Percentiles rank a stretch among this genome's conserved stretches.
These are phyloP conservation scores for Collybia mongolica DNA, from an alignment of 768 basidiomycete species.

Conservation along the genomic window DNA sequence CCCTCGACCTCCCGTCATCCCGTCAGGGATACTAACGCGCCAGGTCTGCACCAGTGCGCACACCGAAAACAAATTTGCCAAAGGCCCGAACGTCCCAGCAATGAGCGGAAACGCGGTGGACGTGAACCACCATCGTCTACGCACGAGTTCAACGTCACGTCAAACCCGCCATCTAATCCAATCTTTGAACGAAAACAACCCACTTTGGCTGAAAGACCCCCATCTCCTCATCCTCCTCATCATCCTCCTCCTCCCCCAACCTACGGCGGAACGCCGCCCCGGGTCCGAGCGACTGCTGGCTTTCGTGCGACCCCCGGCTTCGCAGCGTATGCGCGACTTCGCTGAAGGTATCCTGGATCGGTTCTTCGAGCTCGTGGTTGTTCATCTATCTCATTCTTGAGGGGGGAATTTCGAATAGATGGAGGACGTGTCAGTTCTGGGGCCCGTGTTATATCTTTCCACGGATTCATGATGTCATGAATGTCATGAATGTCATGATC, in stretches of 20 bases:
- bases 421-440: no score
- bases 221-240: slow-evolving; percentile 23
- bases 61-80: slow-evolving; percentile 37
- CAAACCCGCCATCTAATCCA: no score
- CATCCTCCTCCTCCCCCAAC: slow-evolving; percentile 32
- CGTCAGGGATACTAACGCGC: slow-evolving; percentile 19
- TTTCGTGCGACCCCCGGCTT: background rate
- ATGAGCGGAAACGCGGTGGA: slow-evolving; percentile 39
- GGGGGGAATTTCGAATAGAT: no score
- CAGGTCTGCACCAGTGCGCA: slow-evolving; percentile 35
- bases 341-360: slow-evolving; percentile 15
- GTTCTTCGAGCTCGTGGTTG: slow-evolving; percentile 22
- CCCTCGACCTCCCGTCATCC: slow-evolving; percentile 10
- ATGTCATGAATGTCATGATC: no score
- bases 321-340: slow-evolving; percentile 8
- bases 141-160: no score
- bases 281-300: background rate
- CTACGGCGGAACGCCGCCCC: slow-evolving; percentile 13
- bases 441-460: no score
- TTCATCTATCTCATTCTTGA: slow-evolving; percentile 19
- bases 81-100: slow-evolving; percentile 39
- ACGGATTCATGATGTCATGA: no score
- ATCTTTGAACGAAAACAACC: slow-evolving; percentile 1
- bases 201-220: slow-evolving; percentile 21
- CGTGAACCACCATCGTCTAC: slow-evolving; percentile 38